A percentile compares a stretch with the other conserved stretches of the same genome.
phyloP scores from a whole-genome alignment of 345 rosid species.

The Schrenkiella parvula region DNA sequence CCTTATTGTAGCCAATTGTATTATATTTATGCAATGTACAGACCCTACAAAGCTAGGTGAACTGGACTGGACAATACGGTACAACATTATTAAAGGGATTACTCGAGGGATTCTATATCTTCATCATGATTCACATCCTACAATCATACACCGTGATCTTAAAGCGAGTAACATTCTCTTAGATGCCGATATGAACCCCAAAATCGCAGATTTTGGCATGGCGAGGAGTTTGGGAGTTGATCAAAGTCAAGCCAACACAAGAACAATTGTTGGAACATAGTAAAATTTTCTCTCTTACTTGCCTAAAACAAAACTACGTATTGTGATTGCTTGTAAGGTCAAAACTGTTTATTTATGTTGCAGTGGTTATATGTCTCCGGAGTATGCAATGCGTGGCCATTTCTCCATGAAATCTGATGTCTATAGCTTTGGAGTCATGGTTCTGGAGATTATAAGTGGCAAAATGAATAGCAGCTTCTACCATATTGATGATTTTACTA shows the following conservation, averaged over 20 bases:
- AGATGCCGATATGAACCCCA: conserved; percentile 38
- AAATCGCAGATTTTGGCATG: conserved; percentile 39
- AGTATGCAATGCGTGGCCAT: conserved; percentile 7
- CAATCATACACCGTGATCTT: conserved; percentile 40
- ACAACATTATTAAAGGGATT: conserved; percentile 38
- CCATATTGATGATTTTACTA: neutral
- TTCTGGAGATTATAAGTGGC: conserved; percentile 12
- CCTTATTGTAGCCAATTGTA: neutral
- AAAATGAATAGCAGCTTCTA: neutral
- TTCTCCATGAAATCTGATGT: conserved; percentile 6
- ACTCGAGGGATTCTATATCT: conserved; percentile 36
- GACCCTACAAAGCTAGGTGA: conserved; percentile 17
- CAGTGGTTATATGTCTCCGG: conserved; percentile 10
- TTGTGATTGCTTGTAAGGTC: neutral
- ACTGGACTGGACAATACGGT: conserved; percentile 34
- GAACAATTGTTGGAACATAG: conserved; percentile 42
- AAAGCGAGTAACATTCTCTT: conserved; percentile 40
- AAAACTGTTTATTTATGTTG: neutral
- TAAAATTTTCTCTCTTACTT: neutral
- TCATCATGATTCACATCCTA: conserved; percentile 36
- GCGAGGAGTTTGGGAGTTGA: conserved; percentile 34
- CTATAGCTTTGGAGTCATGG: neutral
- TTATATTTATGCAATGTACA: neutral
- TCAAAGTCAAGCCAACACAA: conserved; percentile 30
- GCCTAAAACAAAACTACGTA: neutral